Conservation (phyloP, 2,329 filamentous ascomycete species). For the Dendrostoma leiphaemia region DNA sequence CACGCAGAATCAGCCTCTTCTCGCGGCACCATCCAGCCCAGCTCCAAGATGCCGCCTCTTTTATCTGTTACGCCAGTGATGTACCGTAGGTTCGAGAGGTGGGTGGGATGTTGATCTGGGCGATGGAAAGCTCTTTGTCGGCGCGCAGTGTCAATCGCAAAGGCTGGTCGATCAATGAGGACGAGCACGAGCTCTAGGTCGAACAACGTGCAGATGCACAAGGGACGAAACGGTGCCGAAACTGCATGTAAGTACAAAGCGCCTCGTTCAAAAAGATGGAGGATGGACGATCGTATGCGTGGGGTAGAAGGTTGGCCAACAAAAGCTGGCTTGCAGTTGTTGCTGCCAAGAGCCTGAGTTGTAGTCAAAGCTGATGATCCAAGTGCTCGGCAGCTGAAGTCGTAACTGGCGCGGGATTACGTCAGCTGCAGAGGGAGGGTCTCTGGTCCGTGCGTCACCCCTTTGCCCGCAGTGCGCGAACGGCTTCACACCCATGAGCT, state of each 20-base stretch:
- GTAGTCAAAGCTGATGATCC: background rate
- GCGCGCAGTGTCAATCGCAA: background rate
- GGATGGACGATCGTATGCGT: background rate
- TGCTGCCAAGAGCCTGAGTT: background rate
- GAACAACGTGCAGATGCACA: background rate
- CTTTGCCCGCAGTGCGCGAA: too few relatives aligned
- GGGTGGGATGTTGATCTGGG: background rate
- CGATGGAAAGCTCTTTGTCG: background rate
- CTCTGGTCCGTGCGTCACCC: background rate
- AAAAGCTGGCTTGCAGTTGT: background rate
- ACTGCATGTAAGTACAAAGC: background rate
- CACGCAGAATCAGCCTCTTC: conserved; percentile 6
- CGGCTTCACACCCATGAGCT: too few relatives aligned
- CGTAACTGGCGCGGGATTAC: background rate
- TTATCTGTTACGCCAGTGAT: background rate
- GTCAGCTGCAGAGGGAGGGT: background rate
- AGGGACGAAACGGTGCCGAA: background rate
- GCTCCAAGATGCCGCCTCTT: background rate
- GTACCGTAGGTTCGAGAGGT: background rate
- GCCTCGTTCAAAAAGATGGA: background rate
- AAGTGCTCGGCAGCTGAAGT: background rate
- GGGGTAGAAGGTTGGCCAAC: background rate
- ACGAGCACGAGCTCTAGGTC: background rate
- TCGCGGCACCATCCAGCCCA: conserved; percentile 1
- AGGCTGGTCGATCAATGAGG: background rate